Percentiles rank a stretch among this genome's conserved stretches.
Evolutionary conservation across 768 basidiomycete genomes (phyloP).

Genomic region (Cyclocybe cylindracea): DNA sequence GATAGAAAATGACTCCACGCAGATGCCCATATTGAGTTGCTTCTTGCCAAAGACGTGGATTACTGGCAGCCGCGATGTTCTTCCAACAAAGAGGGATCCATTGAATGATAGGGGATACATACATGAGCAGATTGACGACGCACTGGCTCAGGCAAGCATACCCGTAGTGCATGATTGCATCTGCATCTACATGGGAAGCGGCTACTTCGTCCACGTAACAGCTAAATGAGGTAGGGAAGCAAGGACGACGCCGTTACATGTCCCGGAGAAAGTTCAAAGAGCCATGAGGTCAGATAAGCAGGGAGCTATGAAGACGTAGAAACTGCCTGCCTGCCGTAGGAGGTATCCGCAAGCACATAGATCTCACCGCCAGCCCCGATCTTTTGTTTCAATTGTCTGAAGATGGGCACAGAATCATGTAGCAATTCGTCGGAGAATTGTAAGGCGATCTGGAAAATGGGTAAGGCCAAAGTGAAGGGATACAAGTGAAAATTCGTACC

Average conservation of each 20-base stretch:
- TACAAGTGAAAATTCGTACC: conserved; percentile 39
- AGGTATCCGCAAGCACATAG: conserved; percentile 96
- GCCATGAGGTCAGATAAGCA: conserved; percentile 1
- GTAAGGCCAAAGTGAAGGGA: neutral
- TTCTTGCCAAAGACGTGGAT: conserved; percentile 90
- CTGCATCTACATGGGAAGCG: conserved; percentile 91
- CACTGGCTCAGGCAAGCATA: conserved; percentile 95
- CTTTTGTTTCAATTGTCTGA: conserved; percentile 57
- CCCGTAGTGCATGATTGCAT: conserved; percentile 92
- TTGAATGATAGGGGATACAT: neutral
- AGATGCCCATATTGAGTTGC: conserved; percentile 55
- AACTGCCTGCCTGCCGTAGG: conserved; percentile 82
- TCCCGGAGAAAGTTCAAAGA: neutral
- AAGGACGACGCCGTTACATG: neutral
- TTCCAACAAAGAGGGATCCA: conserved; percentile 26
- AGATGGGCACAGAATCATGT: conserved; percentile 83
- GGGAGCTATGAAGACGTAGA: neutral
- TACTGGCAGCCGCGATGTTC: conserved; percentile 85
- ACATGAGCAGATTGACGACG: conserved; percentile 27
- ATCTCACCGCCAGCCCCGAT: conserved; percentile 55
- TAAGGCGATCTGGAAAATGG: conserved; percentile 65
- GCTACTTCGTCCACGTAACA: conserved; percentile 98
- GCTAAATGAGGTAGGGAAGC: conserved; percentile 35
- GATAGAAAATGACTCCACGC: conserved; percentile 27
- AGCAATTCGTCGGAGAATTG: conserved; percentile 97